Base-by-base conservation (phyloP, 192 early-diverging fungal species). In the Coemansia sp. region DNA sequence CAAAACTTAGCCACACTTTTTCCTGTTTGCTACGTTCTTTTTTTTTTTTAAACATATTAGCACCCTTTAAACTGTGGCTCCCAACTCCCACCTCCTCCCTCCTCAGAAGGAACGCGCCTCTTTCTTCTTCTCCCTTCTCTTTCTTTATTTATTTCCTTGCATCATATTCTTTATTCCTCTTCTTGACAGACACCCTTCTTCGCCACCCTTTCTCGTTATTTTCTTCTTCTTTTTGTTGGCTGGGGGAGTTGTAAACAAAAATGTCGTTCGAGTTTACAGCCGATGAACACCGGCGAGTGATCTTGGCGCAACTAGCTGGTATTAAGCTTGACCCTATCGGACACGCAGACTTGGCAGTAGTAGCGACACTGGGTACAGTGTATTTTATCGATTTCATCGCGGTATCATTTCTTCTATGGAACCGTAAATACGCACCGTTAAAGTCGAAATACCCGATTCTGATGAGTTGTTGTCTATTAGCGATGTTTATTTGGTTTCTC, bases 401-500 rank as follows among this genome's bases (percentile, higher is more conserved):
- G 0, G 55, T 76, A 10, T 46, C n/a, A n/a, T 86, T 76, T 53
- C 64, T 82, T 12, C 46, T 86, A 6, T 73, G 63, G 64, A 81
- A 86, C 67, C 76, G 80, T 43, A 79, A 73, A 65, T 86, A 81
- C 66, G 71, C 84, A 52, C 84, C 84, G 41, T 69, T 86, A 46
- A 86, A 86, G 62, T 81, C 84, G 43, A 86, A 86, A 43, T 82
- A 86, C 55, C 80, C 74, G 20, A 70, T 76, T 3, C 67, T 86
- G 27, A 86, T 86, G 84, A 71, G 71, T 31, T 60, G 65, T 13
- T 74, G 71, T 44, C 36, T 81, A 24, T 49, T 79, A 0, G 57
- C 69, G 0, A 70, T 81, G 72, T 76, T 79, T 46, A 69, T 86
- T 4, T 86, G 76, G 76, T 85, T 78, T 52, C 65, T 86, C 22